Conservation (phyloP, 768 basidiomycete species). For the Leucocoprinus leucothites region DNA sequence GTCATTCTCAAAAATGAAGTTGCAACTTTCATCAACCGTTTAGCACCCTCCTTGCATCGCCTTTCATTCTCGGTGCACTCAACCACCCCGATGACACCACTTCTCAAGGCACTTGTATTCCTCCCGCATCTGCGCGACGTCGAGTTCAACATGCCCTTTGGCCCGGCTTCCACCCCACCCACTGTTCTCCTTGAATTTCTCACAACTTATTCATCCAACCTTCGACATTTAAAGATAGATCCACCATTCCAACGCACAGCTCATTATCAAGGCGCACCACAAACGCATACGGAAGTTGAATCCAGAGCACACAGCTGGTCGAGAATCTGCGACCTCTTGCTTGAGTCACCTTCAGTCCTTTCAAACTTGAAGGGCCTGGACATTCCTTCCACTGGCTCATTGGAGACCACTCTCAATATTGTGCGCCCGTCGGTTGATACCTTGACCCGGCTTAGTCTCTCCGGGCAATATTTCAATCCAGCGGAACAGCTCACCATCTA, state of each 20-base stretch:
- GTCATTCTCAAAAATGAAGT: conserved; percentile 11
- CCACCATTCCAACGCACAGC: conserved; percentile 3
- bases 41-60: conserved; percentile 21
- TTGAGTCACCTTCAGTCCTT: not conserved
- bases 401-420: not conserved
- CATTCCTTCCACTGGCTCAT: not conserved
- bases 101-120: no score
- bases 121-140: no score
- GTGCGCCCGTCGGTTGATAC: not conserved
- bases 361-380: not conserved
- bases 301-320: no score
- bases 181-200: conserved; percentile 19
- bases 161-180: no score
- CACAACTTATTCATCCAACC: conserved; percentile 15
- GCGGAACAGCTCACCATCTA: not conserved
- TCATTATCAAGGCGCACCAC: not conserved
- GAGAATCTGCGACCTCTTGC: no score
- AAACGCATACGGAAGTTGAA: no score
- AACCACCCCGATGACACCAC: conserved; percentile 13
- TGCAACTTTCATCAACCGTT: conserved; percentile 32
- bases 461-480: no score
- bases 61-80: conserved; percentile 31
- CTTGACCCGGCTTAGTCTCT: no score
- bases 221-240: conserved; percentile 22
- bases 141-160: no score